phyloP scores from a whole-genome alignment of 2,329 filamentous ascomycete species.

The Fusarium aywerte region DNA sequence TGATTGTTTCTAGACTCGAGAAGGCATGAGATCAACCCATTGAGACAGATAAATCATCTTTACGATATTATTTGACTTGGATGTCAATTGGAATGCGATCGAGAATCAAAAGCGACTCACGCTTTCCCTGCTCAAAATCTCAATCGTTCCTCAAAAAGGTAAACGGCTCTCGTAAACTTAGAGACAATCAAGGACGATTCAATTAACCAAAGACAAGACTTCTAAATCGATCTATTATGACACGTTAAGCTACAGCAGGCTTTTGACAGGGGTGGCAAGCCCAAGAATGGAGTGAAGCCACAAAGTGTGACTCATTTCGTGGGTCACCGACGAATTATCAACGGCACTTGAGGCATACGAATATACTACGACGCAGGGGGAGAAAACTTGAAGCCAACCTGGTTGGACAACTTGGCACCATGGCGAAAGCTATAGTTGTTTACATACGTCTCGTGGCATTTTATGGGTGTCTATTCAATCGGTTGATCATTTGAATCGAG shows the following conservation, averaged over 20 bases:
- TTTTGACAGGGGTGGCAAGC: conserved; percentile 39
- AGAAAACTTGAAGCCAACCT: conserved; percentile 2
- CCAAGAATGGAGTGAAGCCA: conserved; percentile 46
- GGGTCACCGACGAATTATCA: conserved; percentile 40
- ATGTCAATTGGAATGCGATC: conserved; percentile 6
- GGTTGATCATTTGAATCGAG: conserved; percentile 20
- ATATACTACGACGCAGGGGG: conserved; percentile 34
- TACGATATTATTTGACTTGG: background rate
- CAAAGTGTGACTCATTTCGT: conserved; percentile 45
- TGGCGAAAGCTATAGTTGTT: conserved; percentile 9
- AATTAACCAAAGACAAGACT: conserved; percentile 33
- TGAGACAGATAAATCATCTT: conserved; percentile 8
- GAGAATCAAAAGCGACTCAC: background rate
- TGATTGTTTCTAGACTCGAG: conserved; percentile 19
- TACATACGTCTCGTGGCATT: conserved; percentile 29
- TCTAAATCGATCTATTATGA: conserved; percentile 25
- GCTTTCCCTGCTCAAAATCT: background rate
- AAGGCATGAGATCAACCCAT: conserved; percentile 18
- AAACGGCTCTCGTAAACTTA: conserved; percentile 26
- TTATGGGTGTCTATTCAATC: conserved; percentile 18
- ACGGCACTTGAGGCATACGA: conserved; percentile 34
- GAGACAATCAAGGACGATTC: conserved; percentile 27
- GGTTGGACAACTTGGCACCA: conserved; percentile 27
- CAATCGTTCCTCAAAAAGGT: background rate
- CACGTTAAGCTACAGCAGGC: conserved; percentile 35